Evolutionary conservation across 306 rosid genomes (phyloP).

Genomic region (Rosa multiflora): DNA sequence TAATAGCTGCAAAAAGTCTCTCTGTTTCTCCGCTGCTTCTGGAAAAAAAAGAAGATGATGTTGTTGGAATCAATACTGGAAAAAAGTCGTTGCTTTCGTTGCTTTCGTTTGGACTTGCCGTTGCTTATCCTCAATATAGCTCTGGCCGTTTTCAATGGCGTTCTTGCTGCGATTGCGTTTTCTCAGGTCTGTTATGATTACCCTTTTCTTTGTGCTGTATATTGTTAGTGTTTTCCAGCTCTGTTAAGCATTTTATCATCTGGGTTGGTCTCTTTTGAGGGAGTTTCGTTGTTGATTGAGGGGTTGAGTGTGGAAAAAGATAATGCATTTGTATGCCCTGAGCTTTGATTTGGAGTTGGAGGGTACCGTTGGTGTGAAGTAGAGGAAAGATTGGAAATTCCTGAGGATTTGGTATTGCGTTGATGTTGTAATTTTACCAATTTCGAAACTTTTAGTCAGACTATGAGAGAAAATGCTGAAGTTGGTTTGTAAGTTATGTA

Average conservation of each 20-base stretch:
- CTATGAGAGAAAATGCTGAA: background rate
- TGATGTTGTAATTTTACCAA: background rate
- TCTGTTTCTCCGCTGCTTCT: constrained; percentile 11
- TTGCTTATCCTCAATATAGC: constrained; percentile 44
- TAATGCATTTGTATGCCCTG: background rate
- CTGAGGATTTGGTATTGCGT: background rate
- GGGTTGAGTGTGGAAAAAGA: background rate
- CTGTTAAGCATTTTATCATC: constrained; percentile 1
- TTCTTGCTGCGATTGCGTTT: constrained; percentile 53
- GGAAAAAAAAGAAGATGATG: constrained; percentile 5
- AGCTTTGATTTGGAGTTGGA: constrained; percentile 1
- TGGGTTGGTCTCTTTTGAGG: constrained; percentile 1
- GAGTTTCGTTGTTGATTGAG: background rate
- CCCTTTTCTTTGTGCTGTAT: constrained; percentile 18
- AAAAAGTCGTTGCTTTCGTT: constrained; percentile 27
- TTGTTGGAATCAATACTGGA: constrained; percentile 26
- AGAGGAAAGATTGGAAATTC: background rate
- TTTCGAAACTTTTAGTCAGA: background rate
- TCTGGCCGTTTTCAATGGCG: constrained; percentile 50
- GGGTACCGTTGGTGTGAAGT: background rate
- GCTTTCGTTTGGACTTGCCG: constrained; percentile 46
- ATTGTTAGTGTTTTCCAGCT: background rate
- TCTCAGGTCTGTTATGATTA: constrained; percentile 41
- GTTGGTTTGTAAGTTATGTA: background rate
- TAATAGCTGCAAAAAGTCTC: background rate